These are phyloP conservation scores for Melastoma malabathricum DNA, from an alignment of 345 rosid genomes.

Conservation along the genomic window DNA sequence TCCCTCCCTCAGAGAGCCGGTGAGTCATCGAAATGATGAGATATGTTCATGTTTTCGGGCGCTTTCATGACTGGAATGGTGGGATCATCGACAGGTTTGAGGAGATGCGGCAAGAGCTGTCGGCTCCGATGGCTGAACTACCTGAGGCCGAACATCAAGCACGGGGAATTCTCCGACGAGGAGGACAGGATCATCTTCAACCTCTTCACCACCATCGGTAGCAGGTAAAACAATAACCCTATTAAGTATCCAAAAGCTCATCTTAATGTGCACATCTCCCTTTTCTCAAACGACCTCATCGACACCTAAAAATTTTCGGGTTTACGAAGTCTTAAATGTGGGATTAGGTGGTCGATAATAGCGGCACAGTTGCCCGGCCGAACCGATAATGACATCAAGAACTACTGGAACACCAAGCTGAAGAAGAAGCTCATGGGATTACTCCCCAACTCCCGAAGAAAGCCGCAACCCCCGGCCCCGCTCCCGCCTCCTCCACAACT, in stretches of 20 bases:
- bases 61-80: background rate
- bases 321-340: background rate
- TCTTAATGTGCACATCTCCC: background rate
- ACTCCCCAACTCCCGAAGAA: slow-evolving; percentile 5
- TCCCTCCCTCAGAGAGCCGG: slow-evolving; percentile 19
- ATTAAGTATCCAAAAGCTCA: too few relatives aligned
- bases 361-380: slow-evolving; percentile 14
- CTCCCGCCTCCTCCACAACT: background rate
- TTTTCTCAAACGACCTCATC: background rate
- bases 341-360: slow-evolving; percentile 12
- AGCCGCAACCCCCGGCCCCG: background rate
- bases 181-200: slow-evolving; percentile 11
- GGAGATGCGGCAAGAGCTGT: slow-evolving; percentile 15
- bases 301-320: background rate
- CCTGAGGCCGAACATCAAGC: slow-evolving; percentile 14
- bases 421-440: slow-evolving; percentile 13
- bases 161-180: slow-evolving; percentile 12
- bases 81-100: slow-evolving; percentile 5
- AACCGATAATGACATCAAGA: slow-evolving; percentile 15
- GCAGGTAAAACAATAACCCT: slow-evolving; percentile 6
- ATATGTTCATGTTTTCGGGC: too few relatives aligned
- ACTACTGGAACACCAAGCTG: slow-evolving; percentile 16
- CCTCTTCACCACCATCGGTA: slow-evolving; percentile 11
- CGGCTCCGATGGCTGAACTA: slow-evolving; percentile 13
- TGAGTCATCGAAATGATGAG: background rate